Evolutionary conservation across 202 grass and related monocot species (phyloP).

Genomic region (Tripidium arundinaceum): DNA sequence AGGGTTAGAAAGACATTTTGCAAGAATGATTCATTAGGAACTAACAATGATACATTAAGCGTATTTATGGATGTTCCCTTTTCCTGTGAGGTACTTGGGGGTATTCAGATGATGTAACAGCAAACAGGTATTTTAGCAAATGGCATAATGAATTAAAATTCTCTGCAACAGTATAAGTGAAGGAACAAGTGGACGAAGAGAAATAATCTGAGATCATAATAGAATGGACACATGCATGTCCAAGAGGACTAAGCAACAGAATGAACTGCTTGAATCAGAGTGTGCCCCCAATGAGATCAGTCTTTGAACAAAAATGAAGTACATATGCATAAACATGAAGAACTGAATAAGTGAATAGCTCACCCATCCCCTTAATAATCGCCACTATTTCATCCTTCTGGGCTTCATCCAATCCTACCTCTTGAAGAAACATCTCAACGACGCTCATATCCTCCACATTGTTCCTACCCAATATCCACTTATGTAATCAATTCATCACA

Average conservation of each 20-base stretch:
- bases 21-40: neutral
- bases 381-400: conserved; percentile 60
- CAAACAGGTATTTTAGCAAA: neutral
- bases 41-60: neutral
- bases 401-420: conserved; percentile 47
- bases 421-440: conserved; percentile 57
- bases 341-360: conserved; percentile 8
- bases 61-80: neutral
- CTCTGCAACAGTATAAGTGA: neutral
- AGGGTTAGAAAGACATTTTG: conserved; percentile 3
- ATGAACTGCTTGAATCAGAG: neutral
- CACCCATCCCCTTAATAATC: conserved; percentile 91
- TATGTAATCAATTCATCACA: conserved; percentile 2
- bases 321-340: neutral
- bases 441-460: conserved; percentile 65
- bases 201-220: neutral
- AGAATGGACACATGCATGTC: conserved; percentile 3
- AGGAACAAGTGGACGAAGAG: neutral
- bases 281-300: neutral
- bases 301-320: neutral
- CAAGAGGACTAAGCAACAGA: neutral
- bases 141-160: neutral
- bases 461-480: conserved; percentile 43
- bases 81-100: neutral
- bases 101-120: neutral